phyloP scores from a whole-genome alignment of 2,329 filamentous ascomycete genomes.

The Diaporthe sp. region DNA sequence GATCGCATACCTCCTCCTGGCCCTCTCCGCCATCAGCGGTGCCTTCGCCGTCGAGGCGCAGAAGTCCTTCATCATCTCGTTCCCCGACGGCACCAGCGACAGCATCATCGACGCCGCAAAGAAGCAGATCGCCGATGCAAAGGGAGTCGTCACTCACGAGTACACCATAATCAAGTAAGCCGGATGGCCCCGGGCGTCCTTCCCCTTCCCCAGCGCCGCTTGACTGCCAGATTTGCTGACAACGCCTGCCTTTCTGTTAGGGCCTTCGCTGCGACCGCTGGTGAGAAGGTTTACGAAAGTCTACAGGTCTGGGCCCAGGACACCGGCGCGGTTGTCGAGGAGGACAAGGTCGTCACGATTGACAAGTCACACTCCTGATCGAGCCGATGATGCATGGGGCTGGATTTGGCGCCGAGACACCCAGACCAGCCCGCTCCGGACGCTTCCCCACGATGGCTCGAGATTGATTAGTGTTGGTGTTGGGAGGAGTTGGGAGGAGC shows the following conservation, averaged over 20 bases:
- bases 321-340: slow-evolving; percentile 77
- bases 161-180: slow-evolving; percentile 76
- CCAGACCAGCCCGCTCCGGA: neutral
- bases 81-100: slow-evolving; percentile 75
- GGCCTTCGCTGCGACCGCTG: slow-evolving; percentile 81
- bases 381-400: neutral
- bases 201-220: neutral
- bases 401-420: neutral
- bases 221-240: neutral
- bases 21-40: slow-evolving; percentile 68
- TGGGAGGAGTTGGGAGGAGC: too few relatives aligned
- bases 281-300: slow-evolving; percentile 74
- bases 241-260: slow-evolving; percentile 52
- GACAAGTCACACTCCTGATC: slow-evolving; percentile 26
- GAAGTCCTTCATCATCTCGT: slow-evolving; percentile 83
- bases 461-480: neutral
- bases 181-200: too few relatives aligned
- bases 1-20: slow-evolving; percentile 60
- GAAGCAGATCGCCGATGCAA: slow-evolving; percentile 74
- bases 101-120: slow-evolving; percentile 77
- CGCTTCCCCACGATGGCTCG: neutral
- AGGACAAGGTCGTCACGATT: slow-evolving; percentile 75
- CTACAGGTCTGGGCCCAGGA: slow-evolving; percentile 71
- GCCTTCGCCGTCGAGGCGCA: slow-evolving; percentile 71
- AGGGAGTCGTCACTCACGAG: slow-evolving; percentile 82